Conservation (phyloP, 192 early-diverging fungal genomes). For the Backusella parvicylindrica region DNA sequence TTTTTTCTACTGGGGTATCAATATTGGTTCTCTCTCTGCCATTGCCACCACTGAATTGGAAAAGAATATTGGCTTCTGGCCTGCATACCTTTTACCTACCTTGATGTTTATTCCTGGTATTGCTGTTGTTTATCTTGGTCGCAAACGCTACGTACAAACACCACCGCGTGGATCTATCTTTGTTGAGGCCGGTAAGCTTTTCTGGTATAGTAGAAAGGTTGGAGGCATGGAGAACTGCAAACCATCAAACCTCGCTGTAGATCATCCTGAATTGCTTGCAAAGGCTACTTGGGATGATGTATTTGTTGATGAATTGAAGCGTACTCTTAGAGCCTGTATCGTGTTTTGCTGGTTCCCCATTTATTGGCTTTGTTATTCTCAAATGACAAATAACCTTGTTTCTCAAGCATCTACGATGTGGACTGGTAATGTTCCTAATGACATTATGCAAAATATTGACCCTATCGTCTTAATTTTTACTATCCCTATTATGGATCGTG, state of each 20-base stretch:
- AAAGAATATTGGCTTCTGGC: slow-evolving; percentile 55
- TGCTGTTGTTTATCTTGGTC: slow-evolving; percentile 41
- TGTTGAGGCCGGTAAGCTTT: slow-evolving; percentile 41
- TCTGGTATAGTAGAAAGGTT: slow-evolving; percentile 35
- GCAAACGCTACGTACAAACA: slow-evolving; percentile 46
- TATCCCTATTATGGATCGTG: slow-evolving; percentile 66
- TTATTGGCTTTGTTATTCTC: slow-evolving; percentile 70
- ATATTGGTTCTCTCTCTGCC: slow-evolving; percentile 61
- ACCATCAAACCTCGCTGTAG: slow-evolving; percentile 46
- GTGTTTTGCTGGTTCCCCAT: slow-evolving; percentile 69
- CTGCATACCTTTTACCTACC: slow-evolving; percentile 56
- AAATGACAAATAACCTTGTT: slow-evolving; percentile 63
- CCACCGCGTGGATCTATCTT: slow-evolving; percentile 62
- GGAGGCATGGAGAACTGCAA: slow-evolving; percentile 57
- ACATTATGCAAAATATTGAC: slow-evolving; percentile 64
- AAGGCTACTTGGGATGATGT: slow-evolving; percentile 60
- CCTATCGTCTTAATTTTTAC: slow-evolving; percentile 60
- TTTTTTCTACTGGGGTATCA: slow-evolving; percentile 81
- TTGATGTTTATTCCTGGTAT: slow-evolving; percentile 56
- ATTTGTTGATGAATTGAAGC: slow-evolving; percentile 66
- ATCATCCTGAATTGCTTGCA: slow-evolving; percentile 17
- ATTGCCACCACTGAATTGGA: slow-evolving; percentile 54
- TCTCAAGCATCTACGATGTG: slow-evolving; percentile 59
- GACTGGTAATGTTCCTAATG: slow-evolving; percentile 55
- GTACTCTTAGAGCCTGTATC: slow-evolving; percentile 57